Evolutionary conservation across 371 early-diverging fungal genomes (phyloP), one percentile per base, ranked within the genome.

Genomic region (Lichtheimia ornata): DNA sequence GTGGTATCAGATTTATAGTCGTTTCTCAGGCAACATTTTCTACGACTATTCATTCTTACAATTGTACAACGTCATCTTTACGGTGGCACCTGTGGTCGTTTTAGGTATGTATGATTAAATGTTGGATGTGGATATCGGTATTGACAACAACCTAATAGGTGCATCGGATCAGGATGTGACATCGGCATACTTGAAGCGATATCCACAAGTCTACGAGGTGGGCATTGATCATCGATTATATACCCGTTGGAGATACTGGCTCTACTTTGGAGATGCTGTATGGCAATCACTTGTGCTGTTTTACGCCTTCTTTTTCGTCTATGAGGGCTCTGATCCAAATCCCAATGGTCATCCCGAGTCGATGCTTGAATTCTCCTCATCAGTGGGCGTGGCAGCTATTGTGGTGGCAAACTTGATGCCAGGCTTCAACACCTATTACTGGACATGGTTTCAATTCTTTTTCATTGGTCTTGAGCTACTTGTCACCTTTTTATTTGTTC

Each of bases 41-140:
- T 95, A 91, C 61, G 95, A 97, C 56, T 95, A 93, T 67, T 88
- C 91, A 15, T 91, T 88, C 63, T 79, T 93, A 28, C 88, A 91
- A 58, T 76, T 91, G 15, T 94, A 92, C 72, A 93, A 93, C 64
- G 64, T 94, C 63, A 78, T 94, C 45, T 87, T 91, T 56, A 92
- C 94, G 0, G 83, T 88, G 3, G 83, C 87, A 0, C 91, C 94
- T 1, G 88, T 88, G 5, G 67, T 71, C n/a, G 63, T 76, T 27
- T 51, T 76, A n/a, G 73, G 70, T 72, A 65, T 50, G 22, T 22
- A 27, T 45, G 7, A 22, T 51, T n/a, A 40, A 0, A 43, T 24
- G 49, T 12, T 43, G 53, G 24, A 41, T 62, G 40, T 41, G 61
- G 56, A 47, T 50, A 25, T 56, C 17, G 12, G 7, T 45, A n/a